Percentiles rank a stretch among this genome's conserved stretches.
Evolutionary conservation across 2,329 filamentous ascomycete genomes (phyloP).

Genomic region (Pestalotiopsis sp.): DNA sequence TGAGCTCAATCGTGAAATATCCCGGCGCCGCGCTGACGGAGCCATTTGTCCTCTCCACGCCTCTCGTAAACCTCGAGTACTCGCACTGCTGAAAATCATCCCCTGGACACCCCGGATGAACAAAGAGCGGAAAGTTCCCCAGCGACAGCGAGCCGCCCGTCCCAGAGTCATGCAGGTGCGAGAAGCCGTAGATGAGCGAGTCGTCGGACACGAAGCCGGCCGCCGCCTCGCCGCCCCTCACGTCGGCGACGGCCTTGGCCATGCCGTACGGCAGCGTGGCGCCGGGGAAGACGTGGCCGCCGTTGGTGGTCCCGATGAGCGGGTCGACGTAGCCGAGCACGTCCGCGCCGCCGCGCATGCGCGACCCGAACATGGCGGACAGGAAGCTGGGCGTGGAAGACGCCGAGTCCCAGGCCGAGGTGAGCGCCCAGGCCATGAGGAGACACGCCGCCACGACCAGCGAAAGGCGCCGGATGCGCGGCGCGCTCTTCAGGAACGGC

Average conservation of each 20-base stretch:
- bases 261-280: slow-evolving; percentile 37
- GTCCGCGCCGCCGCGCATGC: slow-evolving; percentile 14
- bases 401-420: slow-evolving; percentile 24
- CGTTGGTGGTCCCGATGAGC: slow-evolving; percentile 33
- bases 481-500: slow-evolving; percentile 25
- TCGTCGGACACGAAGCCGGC: slow-evolving; percentile 36
- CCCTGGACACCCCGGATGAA: slow-evolving; percentile 50
- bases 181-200: slow-evolving; percentile 33
- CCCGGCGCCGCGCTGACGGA: slow-evolving; percentile 58
- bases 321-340: slow-evolving; percentile 31
- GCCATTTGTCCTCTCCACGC: slow-evolving; percentile 49
- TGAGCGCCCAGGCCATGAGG: slow-evolving; percentile 27
- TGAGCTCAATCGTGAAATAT: slow-evolving; percentile 60
- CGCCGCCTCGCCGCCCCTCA: slow-evolving; percentile 29
- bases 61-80: slow-evolving; percentile 49
- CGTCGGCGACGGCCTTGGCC: slow-evolving; percentile 36
- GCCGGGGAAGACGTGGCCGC: slow-evolving; percentile 36
- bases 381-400: slow-evolving; percentile 20
- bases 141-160: slow-evolving; percentile 41
- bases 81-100: slow-evolving; percentile 52
- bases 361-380: slow-evolving; percentile 17
- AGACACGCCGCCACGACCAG: slow-evolving; percentile 19
- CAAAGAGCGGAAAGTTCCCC: slow-evolving; percentile 56
- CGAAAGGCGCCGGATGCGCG: slow-evolving; percentile 25
- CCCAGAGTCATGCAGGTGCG: slow-evolving; percentile 34